Conservation (phyloP, 495 filamentous ascomycete species). For the Massariosphaeria phaeospora region DNA sequence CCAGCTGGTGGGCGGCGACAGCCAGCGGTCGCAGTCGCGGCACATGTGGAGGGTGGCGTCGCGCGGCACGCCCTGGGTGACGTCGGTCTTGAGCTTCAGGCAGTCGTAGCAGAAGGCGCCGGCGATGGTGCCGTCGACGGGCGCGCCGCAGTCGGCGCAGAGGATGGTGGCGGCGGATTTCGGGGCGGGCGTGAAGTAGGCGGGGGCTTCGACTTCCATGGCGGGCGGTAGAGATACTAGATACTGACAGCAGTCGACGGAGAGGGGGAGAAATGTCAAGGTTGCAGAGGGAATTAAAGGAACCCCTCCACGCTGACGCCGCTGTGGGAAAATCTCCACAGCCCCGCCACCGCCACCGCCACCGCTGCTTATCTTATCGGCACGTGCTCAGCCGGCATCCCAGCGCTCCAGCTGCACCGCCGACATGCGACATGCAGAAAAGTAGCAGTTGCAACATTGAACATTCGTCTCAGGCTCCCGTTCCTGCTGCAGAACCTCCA, state of each 20-base stretch:
- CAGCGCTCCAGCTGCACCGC: neutral
- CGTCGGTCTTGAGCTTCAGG: slow-evolving; percentile 85
- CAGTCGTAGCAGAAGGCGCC: slow-evolving; percentile 92
- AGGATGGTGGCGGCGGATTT: slow-evolving; percentile 27
- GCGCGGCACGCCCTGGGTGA: slow-evolving; percentile 84
- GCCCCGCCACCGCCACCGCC: too few relatives aligned
- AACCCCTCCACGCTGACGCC: too few relatives aligned
- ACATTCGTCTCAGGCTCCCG: neutral
- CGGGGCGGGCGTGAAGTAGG: slow-evolving; percentile 18
- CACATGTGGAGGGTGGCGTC: slow-evolving; percentile 81
- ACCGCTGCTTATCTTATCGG: slow-evolving; percentile 26
- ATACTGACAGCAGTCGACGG: too few relatives aligned
- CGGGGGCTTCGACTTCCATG: slow-evolving; percentile 27
- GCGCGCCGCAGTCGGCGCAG: slow-evolving; percentile 28
- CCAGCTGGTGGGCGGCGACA: slow-evolving; percentile 83
- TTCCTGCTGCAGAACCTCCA: neutral
- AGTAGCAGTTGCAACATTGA: neutral
- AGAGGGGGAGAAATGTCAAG: neutral
- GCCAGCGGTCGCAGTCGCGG: slow-evolving; percentile 88
- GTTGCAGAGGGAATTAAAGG: neutral
- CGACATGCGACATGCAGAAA: neutral
- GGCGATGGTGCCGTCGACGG: slow-evolving; percentile 42
- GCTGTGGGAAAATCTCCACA: too few relatives aligned
- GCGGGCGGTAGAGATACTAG: slow-evolving; percentile 3
- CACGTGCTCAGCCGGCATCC: slow-evolving; percentile 7